Conservation (phyloP, 345 rosid species). For the Ailanthus altissimus region DNA sequence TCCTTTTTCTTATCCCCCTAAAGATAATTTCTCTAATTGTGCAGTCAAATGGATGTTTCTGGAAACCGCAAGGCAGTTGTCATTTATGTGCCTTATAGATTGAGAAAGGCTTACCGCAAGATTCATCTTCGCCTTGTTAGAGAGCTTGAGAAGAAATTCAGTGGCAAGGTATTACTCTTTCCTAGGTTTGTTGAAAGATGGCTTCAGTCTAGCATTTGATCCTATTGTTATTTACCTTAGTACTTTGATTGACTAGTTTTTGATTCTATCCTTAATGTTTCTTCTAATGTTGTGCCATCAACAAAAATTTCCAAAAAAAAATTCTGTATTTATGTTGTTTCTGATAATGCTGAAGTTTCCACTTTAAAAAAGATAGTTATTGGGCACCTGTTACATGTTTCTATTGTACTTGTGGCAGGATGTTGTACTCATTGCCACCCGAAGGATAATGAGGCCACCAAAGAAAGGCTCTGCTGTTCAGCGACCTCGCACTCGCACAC, state of each 20-base stretch:
- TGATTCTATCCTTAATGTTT: neutral
- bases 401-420: constrained; percentile 38
- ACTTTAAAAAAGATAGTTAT: neutral
- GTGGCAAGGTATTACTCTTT: constrained; percentile 63
- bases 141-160: constrained; percentile 93
- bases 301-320: neutral
- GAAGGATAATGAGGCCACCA: constrained; percentile 83
- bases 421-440: constrained; percentile 67
- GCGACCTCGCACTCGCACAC: constrained; percentile 79
- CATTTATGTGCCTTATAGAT: constrained; percentile 70
- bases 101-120: constrained; percentile 88
- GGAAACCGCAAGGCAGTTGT: constrained; percentile 84
- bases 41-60: constrained; percentile 74
- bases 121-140: constrained; percentile 80
- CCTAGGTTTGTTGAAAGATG: neutral
- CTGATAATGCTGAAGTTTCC: neutral
- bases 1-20: neutral
- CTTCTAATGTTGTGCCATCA: neutral
- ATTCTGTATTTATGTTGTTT: neutral
- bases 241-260: neutral
- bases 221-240: neutral
- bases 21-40: neutral
- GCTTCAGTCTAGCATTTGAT: neutral
- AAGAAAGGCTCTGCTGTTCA: constrained; percentile 93
- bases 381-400: neutral